Evolutionary conservation across 495 filamentous ascomycete genomes (phyloP).

Genomic region (Annulohypoxylon maeteangense): DNA sequence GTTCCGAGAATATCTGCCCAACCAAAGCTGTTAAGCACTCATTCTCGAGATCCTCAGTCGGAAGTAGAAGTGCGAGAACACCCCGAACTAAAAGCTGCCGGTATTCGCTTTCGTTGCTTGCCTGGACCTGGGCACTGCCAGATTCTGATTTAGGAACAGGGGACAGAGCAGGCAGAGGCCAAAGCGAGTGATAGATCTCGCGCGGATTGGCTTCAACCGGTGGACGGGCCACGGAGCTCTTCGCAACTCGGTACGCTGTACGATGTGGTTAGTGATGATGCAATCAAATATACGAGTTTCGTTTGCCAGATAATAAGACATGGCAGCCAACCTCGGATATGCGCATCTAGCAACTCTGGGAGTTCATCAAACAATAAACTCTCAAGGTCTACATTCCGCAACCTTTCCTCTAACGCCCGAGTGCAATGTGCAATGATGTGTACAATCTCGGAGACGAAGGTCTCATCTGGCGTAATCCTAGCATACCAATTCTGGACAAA

Average conservation of each 20-base stretch:
- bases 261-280: conserved; percentile 22
- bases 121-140: conserved; percentile 66
- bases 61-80: conserved; percentile 81
- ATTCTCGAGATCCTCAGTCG: conserved; percentile 92
- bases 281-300: conserved; percentile 5
- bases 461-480: conserved; percentile 88
- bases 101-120: conserved; percentile 80
- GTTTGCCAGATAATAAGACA: conserved; percentile 4
- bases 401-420: conserved; percentile 81
- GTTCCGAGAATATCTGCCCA: conserved; percentile 83
- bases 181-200: conserved; percentile 83
- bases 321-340: conserved; percentile 75
- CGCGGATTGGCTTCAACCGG: conserved; percentile 68
- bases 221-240: conserved; percentile 62
- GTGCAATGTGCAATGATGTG: conserved; percentile 91
- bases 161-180: conserved; percentile 80
- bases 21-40: conserved; percentile 82
- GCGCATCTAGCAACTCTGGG: conserved; percentile 80
- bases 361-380: conserved; percentile 88
- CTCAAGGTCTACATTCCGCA: conserved; percentile 84
- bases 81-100: conserved; percentile 83
- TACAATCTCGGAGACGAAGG: conserved; percentile 85
- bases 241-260: conserved; percentile 66
- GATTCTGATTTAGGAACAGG: conserved; percentile 72
- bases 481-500: conserved; percentile 93